These are phyloP conservation scores for Sporothrix brunneoviolacea DNA, from an alignment of 2,329 filamentous ascomycete genomes.

Conservation along the genomic window DNA sequence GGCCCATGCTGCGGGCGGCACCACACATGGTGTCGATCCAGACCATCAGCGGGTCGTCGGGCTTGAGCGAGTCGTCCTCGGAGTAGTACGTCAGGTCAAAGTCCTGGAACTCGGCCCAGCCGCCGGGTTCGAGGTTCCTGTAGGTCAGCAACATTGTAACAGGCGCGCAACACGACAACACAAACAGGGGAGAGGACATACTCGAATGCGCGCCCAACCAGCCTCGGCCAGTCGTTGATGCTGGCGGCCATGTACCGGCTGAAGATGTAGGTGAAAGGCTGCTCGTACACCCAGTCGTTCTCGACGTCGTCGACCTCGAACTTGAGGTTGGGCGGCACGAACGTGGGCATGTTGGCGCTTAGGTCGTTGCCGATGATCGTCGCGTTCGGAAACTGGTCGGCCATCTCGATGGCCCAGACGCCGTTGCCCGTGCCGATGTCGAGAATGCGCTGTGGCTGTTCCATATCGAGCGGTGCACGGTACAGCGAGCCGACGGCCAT, in stretches of 20 bases:
- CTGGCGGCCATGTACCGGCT: conserved; percentile 17
- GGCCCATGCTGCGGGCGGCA: conserved; percentile 17
- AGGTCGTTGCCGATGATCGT: conserved; percentile 20
- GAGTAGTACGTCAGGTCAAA: conserved; percentile 17
- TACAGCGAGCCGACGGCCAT: conserved; percentile 8
- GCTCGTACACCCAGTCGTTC: conserved; percentile 18
- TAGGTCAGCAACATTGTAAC: not conserved
- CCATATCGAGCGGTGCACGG: conserved; percentile 10
- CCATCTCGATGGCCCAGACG: conserved; percentile 15
- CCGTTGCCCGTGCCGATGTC: conserved; percentile 18
- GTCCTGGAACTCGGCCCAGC: conserved; percentile 22
- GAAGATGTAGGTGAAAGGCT: conserved; percentile 18
- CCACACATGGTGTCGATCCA: conserved; percentile 17
- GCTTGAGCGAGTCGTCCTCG: conserved; percentile 16
- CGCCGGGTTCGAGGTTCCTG: conserved; percentile 20
- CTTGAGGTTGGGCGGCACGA: conserved; percentile 20
- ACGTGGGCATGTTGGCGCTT: conserved; percentile 19
- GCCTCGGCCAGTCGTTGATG: conserved; percentile 18
- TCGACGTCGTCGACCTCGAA: conserved; percentile 22
- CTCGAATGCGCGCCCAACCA: conserved; percentile 14
- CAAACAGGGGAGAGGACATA: not conserved
- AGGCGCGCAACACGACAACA: no score
- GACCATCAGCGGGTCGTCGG: conserved; percentile 8
- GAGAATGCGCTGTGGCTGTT: conserved; percentile 9
- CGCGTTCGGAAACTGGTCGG: conserved; percentile 11